These are phyloP conservation scores for Leucocoprinus sp. DNA, from an alignment of 768 basidiomycete species.

Conservation along the genomic window DNA sequence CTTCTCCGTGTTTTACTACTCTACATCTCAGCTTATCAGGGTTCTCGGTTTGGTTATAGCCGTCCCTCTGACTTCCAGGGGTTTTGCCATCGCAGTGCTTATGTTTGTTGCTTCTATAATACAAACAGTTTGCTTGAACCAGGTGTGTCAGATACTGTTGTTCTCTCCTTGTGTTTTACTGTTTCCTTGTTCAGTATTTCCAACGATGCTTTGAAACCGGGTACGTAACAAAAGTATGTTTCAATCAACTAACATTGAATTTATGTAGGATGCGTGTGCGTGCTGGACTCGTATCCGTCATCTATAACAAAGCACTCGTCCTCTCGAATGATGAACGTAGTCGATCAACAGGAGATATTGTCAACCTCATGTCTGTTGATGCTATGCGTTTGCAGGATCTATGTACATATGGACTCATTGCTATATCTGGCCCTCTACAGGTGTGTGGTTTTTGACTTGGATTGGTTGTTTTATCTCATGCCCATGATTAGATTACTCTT, in stretches of 20 bases:
- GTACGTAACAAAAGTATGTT: constrained; percentile 17
- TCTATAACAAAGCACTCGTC: constrained; percentile 81
- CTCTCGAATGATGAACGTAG: constrained; percentile 81
- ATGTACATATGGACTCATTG: constrained; percentile 76
- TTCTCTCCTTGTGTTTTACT: not conserved
- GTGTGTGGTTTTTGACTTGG: constrained; percentile 25
- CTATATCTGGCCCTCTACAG: constrained; percentile 82
- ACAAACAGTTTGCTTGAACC: constrained; percentile 76
- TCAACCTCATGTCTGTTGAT: constrained; percentile 90
- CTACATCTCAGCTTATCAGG: constrained; percentile 77
- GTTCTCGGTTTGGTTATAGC: constrained; percentile 27
- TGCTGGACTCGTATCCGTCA: constrained; percentile 76
- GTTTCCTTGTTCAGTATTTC: constrained; percentile 53
- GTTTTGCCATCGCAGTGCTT: constrained; percentile 58
- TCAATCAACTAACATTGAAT: not conserved
- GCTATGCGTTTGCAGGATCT: constrained; percentile 73
- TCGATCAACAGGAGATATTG: constrained; percentile 84
- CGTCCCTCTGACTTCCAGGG: constrained; percentile 47
- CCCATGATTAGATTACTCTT: constrained; percentile 52
- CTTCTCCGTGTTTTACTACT: constrained; percentile 70
- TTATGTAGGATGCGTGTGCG: constrained; percentile 76
- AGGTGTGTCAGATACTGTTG: constrained; percentile 33
- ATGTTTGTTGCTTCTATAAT: constrained; percentile 80
- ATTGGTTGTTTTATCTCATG: not conserved
- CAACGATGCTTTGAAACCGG: constrained; percentile 74